Conservation (phyloP, 306 rosid genomes). For the Prunus mume region DNA sequence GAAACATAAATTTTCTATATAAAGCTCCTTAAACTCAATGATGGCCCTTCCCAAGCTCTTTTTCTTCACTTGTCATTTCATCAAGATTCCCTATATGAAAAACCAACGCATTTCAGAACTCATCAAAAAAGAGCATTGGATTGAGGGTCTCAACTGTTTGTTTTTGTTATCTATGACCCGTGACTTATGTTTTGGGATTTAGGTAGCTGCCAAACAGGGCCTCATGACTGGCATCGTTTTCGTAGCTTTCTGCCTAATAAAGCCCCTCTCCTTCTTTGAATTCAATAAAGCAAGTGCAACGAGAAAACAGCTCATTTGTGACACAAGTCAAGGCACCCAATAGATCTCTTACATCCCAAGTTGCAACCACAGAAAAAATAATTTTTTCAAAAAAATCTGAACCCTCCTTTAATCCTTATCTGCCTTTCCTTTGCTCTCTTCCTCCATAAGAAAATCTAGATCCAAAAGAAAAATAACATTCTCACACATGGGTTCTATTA, state of each 20-base stretch:
- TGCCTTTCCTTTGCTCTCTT: neutral
- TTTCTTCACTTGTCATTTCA: neutral
- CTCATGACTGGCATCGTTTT: slow-evolving; percentile 26
- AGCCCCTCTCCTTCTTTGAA: neutral
- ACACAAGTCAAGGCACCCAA: slow-evolving; percentile 3
- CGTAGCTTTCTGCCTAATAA: slow-evolving; percentile 27
- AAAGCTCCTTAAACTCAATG: too few species aligned
- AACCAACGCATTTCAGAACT: slow-evolving; percentile 10
- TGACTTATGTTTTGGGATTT: slow-evolving; percentile 32
- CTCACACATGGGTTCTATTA: slow-evolving; percentile 32
- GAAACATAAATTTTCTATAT: too few species aligned
- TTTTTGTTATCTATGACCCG: slow-evolving; percentile 24
- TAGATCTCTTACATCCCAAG: neutral
- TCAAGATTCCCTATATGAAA: neutral
- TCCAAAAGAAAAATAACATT: neutral
- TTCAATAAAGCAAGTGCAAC: slow-evolving; percentile 22
- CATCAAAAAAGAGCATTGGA: slow-evolving; percentile 7
- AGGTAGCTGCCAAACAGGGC: slow-evolving; percentile 28
- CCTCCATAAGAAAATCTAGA: neutral
- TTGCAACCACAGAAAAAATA: slow-evolving; percentile 14
- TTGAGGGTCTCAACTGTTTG: slow-evolving; percentile 18
- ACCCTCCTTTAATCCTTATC: neutral
- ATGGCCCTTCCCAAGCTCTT: too few species aligned
- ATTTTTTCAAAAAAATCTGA: too few species aligned
- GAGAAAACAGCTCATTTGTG: slow-evolving; percentile 26